Base-by-base conservation (phyloP, 805 yeast genomes). In the Candida piceae region DNA sequence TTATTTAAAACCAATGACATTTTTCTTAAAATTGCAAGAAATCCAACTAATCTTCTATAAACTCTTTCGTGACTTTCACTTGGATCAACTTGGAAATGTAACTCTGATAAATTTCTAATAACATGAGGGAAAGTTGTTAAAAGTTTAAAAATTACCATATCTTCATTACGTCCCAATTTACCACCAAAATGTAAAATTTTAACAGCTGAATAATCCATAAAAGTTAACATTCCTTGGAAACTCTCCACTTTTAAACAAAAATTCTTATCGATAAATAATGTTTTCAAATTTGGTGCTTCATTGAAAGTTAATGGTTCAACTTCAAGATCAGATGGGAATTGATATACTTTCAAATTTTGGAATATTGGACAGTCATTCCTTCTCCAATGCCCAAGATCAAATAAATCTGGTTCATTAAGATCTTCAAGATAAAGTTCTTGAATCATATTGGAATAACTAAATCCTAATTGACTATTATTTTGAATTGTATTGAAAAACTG, bases 1-100 rank as follows among this genome's bases (percentile, higher is more conserved):
- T 58, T 55, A 12, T 42, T 38, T 45, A 59, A 36, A 1, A 49
- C 40, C 11, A 57, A 31, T 10, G 55, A 54, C 52, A 59, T 50
- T 28, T 50, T 55, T 34, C 64, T 49, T 21, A 58, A 34, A 32
- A 59, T 59, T 16, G 64, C 64, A 36, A 58, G 48, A 27, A 55
- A 55, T 10, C 64, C 64, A 35, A 59, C 64, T 10, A 59, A 33
- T 20, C 64, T 41, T 34, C 64, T 48, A 41, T 59, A 59, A 12
- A 50, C 60, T 17, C 46, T 33, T 15, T 59, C 60, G 25, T 46
- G 46, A 13, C 52, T 39, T 24, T 46, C 53, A 4, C 17, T 24
- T n/a, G 40, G 48, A 15, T 51, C 46, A 22, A 47, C 49, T 26
- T 46, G 45, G 42, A 59, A 59, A 32, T 52, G 53, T 15, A 59